phyloP scores from a whole-genome alignment of 495 filamentous ascomycete species.

The Parmelia sp. region DNA sequence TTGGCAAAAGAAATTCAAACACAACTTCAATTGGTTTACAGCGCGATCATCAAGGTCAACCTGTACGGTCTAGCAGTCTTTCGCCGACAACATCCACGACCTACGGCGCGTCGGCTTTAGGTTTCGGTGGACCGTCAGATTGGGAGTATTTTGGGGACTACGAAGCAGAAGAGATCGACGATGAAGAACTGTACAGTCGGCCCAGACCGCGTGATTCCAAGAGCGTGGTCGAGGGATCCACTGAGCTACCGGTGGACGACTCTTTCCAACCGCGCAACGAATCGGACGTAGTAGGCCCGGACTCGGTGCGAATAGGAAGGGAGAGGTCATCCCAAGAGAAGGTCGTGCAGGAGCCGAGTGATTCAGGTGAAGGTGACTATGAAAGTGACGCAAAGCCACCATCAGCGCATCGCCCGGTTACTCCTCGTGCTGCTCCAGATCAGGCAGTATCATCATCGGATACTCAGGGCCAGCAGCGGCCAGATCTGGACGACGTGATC shows the following conservation, averaged over 20 bases:
- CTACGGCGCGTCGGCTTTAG: conserved; percentile 41
- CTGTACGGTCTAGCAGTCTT: conserved; percentile 18
- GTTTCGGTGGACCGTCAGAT: conserved; percentile 50
- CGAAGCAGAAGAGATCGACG: conserved; percentile 32
- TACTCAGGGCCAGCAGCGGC: conserved; percentile 16
- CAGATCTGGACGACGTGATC: conserved; percentile 24
- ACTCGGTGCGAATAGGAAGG: neutral
- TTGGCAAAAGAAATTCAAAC: conserved; percentile 3
- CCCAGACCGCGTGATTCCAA: conserved; percentile 18
- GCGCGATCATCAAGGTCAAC: conserved; percentile 12
- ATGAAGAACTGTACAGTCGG: conserved; percentile 27
- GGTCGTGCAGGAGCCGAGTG: neutral
- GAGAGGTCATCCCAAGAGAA: neutral
- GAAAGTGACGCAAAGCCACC: conserved; percentile 3
- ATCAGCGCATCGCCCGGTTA: conserved; percentile 4
- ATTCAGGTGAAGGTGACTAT: neutral
- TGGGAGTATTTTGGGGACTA: conserved; percentile 50
- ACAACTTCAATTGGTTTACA: conserved; percentile 9
- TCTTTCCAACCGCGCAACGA: neutral
- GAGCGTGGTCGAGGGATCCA: neutral
- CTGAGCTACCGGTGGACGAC: conserved; percentile 26
- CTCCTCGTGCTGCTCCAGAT: conserved; percentile 7
- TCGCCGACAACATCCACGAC: conserved; percentile 11
- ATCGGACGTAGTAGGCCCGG: neutral
- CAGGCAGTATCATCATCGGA: neutral